phyloP scores from a whole-genome alignment of 2,329 filamentous ascomycete species.

The Metarhizium brunneum region DNA sequence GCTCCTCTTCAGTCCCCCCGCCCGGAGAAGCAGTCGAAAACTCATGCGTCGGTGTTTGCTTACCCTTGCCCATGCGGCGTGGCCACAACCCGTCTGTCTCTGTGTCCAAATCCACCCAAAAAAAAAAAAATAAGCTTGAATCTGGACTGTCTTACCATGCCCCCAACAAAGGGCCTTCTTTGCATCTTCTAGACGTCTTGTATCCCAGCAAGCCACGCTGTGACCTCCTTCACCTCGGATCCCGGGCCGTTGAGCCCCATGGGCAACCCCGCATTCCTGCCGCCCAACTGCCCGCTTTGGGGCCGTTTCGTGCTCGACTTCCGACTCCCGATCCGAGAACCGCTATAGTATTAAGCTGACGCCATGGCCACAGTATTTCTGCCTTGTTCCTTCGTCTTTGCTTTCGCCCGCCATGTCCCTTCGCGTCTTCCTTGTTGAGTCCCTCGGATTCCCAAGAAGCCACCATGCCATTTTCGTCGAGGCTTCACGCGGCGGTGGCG shows the following conservation, averaged over 20 bases:
- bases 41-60: background rate
- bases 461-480: background rate
- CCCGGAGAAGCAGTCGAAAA: background rate
- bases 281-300: background rate
- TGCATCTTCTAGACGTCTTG: background rate
- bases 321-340: conserved; percentile 4
- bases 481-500: background rate
- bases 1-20: no score
- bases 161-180: background rate
- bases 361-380: background rate
- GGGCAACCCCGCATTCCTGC: background rate
- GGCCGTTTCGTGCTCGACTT: background rate
- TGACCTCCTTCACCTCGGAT: background rate
- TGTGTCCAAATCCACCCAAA: no score
- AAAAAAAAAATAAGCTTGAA: no score
- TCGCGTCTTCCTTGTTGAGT: background rate
- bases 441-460: background rate
- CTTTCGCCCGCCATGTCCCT: background rate
- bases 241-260: background rate
- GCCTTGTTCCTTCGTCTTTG: background rate
- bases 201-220: background rate
- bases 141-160: no score
- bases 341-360: conserved; percentile 1
- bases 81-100: no score
- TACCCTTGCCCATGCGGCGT: background rate